Evolutionary conservation across 805 yeast genomes (phyloP).

Genomic region (Candida sakaeoensis): DNA sequence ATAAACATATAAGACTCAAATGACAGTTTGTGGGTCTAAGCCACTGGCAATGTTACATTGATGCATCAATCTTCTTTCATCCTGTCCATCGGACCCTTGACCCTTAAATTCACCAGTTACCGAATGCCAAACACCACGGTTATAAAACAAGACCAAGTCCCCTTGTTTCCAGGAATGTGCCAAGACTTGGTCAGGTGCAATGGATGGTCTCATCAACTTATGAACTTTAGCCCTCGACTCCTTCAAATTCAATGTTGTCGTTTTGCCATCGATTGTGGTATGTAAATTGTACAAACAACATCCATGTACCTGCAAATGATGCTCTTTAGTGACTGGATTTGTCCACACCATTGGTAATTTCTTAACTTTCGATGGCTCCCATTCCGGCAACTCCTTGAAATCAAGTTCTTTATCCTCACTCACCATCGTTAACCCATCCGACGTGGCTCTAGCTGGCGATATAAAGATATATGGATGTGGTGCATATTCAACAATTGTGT

Average conservation of each 20-base stretch:
- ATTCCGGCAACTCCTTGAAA: slow-evolving; percentile 68
- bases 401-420: slow-evolving; percentile 71
- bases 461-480: slow-evolving; percentile 91
- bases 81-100: slow-evolving; percentile 40
- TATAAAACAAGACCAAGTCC: slow-evolving; percentile 81
- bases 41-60: slow-evolving; percentile 92
- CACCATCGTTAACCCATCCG: slow-evolving; percentile 84
- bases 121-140: slow-evolving; percentile 88
- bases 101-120: slow-evolving; percentile 82
- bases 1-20: neutral
- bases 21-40: slow-evolving; percentile 49
- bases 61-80: slow-evolving; percentile 84
- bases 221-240: slow-evolving; percentile 74
- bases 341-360: slow-evolving; percentile 88
- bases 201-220: slow-evolving; percentile 80
- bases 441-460: slow-evolving; percentile 74
- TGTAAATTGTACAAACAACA: slow-evolving; percentile 73
- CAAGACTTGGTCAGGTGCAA: slow-evolving; percentile 67
- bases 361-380: slow-evolving; percentile 80
- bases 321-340: slow-evolving; percentile 79
- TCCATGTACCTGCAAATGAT: slow-evolving; percentile 83
- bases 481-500: slow-evolving; percentile 81
- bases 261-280: slow-evolving; percentile 50
- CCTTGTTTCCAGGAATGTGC: slow-evolving; percentile 83
- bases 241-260: slow-evolving; percentile 50